These are phyloP conservation scores for Fraxinus angustifolia DNA, from an alignment of 305 asterid genomes.

Conservation along the genomic window DNA sequence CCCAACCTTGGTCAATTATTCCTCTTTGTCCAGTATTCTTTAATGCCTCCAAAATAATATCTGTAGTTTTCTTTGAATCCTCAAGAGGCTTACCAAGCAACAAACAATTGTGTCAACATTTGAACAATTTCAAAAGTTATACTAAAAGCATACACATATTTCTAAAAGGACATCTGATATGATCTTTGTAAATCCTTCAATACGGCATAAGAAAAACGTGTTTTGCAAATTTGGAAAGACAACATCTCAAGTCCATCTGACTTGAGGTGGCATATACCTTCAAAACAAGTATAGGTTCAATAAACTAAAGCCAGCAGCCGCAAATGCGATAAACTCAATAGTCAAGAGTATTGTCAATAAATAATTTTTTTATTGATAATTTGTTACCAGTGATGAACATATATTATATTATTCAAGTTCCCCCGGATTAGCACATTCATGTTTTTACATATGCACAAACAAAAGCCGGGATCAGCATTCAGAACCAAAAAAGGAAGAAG, in stretches of 20 bases:
- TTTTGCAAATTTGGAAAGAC: not conserved
- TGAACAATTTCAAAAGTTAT: not conserved
- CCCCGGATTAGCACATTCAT: not conserved
- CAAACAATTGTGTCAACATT: not conserved
- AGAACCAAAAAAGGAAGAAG: not conserved
- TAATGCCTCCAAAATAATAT: conserved; percentile 73
- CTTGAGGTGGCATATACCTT: not conserved
- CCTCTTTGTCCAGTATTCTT: conserved; percentile 86
- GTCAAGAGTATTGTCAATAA: not conserved
- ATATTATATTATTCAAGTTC: not conserved
- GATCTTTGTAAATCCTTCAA: not conserved
- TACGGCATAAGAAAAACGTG: not conserved
- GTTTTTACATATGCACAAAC: not conserved
- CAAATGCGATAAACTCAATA: not conserved
- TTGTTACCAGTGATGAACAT: not conserved
- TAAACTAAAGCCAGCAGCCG: not conserved
- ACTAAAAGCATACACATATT: not conserved
- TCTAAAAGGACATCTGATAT: not conserved
- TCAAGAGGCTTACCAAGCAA: conserved; percentile 74
- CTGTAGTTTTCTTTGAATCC: conserved; percentile 68
- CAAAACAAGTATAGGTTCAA: not conserved
- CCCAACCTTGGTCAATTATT: conserved; percentile 97
- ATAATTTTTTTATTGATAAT: not conserved
- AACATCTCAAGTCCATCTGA: not conserved
- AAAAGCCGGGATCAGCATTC: not conserved